Evolutionary conservation across 2,329 filamentous ascomycete species (phyloP), one percentile per base, ranked within the genome.

Genomic region (Davidsoniella australis): DNA sequence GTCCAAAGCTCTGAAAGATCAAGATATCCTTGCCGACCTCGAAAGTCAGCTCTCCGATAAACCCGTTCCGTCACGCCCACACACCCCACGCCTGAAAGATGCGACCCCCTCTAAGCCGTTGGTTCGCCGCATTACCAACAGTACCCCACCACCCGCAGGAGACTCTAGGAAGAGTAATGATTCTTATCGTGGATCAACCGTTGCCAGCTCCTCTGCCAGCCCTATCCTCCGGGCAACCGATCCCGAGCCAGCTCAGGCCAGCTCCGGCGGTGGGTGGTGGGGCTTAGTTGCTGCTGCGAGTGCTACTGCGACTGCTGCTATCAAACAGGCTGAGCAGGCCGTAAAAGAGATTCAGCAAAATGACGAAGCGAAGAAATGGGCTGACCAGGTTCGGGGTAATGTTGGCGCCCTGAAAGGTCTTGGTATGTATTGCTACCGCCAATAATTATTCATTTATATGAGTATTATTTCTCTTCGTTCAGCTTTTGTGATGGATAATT

Each of bases 261-360:
- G 39, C 41, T 29, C 29, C 55, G 77, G 82, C 53, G 85, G 85
- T 55, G 82, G 86, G 49, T 93, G 86, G 83, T 94, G 86, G 84
- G 86, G 85, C 18, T 67, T 95, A 47, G 74, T 91, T 58, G 45
- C 51, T 20, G 48, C 47, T 18, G 51, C 51, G 14, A 53, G 43
- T 37, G 85, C 84, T 40, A 88, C 85, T 0, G 87, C 87, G 36
- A 47, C 43, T 16, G 45, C 45, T 26, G 85, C 82, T 23, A 79
- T 93, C 66, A 94, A 93, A 69, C 85, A 89, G 63, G 89, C 91
- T 43, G 88, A 95, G 65, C 85, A 82, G 6, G 82, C 88, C 0
- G 88, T 94, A 55, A 94, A 89, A 62, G 86, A 96, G 64, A 88
- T 98, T 44, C 85, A 94, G 63, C 82, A 91, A 61, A 95, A 94